phyloP scores from a whole-genome alignment of 192 early-diverging fungal species.

The Coemansia guatemalensis region DNA sequence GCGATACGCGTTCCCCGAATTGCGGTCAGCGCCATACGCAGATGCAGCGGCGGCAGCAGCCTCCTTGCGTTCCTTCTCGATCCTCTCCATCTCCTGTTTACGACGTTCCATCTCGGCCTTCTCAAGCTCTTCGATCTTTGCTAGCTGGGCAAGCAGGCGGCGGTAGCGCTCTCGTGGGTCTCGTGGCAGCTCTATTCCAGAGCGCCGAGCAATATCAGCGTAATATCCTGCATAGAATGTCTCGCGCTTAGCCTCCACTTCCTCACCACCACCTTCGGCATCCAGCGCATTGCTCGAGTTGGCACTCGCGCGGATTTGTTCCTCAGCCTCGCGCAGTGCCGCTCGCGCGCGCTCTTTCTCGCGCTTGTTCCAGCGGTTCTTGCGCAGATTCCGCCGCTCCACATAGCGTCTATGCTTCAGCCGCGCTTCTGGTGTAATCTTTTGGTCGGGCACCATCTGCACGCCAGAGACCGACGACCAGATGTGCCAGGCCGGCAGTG shows the following conservation, averaged over 20 bases:
- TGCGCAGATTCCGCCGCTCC: constrained; percentile 26
- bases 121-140: constrained; percentile 42
- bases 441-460: constrained; percentile 44
- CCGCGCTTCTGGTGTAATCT: constrained; percentile 38
- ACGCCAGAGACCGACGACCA: constrained; percentile 70
- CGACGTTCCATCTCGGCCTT: constrained; percentile 36
- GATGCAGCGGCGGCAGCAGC: constrained; percentile 27
- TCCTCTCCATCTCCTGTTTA: constrained; percentile 29
- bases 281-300: constrained; percentile 8
- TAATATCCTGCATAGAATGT: constrained; percentile 38
- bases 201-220: constrained; percentile 16
- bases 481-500: constrained; percentile 76
- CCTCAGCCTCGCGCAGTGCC: constrained; percentile 23
- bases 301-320: constrained; percentile 14
- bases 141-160: constrained; percentile 38
- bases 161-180: constrained; percentile 49
- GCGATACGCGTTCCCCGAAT: constrained; percentile 3
- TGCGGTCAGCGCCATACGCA: constrained; percentile 13
- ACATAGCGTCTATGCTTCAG: constrained; percentile 27
- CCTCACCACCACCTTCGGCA: constrained; percentile 25
- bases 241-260: constrained; percentile 39
- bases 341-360: constrained; percentile 25
- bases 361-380: constrained; percentile 34
- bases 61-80: constrained; percentile 51
- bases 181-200: constrained; percentile 32